A percentile compares a stretch with the other conserved stretches of the same genome.
These are phyloP conservation scores for Wickerhamiella australiensis DNA, from an alignment of 805 yeast species.

Conservation along the genomic window DNA sequence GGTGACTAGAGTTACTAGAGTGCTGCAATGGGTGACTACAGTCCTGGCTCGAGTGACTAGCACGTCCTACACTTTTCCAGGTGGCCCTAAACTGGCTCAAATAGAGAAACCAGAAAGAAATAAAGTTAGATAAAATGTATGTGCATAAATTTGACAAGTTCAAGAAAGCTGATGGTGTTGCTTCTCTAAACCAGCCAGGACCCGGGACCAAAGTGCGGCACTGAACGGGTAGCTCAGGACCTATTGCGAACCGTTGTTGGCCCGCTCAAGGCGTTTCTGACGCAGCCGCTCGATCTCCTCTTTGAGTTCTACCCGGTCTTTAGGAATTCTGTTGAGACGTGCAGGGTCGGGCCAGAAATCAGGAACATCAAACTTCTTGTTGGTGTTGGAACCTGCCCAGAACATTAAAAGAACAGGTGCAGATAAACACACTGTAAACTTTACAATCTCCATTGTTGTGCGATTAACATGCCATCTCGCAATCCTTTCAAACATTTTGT, in stretches of 20 bases:
- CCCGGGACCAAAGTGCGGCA: no score
- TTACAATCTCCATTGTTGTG: constrained; percentile 23
- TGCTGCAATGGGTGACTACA: no score
- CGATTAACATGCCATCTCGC: constrained; percentile 16
- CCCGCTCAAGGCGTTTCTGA: constrained; percentile 41
- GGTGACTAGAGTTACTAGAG: no score
- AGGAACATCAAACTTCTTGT: constrained; percentile 74
- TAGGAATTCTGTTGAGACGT: constrained; percentile 80
- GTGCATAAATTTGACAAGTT: neutral
- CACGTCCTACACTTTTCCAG: no score
- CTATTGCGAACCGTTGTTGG: neutral
- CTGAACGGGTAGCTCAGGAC: no score
- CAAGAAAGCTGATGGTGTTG: no score
- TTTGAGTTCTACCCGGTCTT: constrained; percentile 81
- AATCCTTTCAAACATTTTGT: constrained; percentile 9
- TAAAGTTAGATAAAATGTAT: no score
- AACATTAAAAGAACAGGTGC: constrained; percentile 89
- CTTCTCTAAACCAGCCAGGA: no score
- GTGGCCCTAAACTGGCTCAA: no score
- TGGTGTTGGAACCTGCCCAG: constrained; percentile 84
- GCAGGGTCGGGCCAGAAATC: constrained; percentile 98
- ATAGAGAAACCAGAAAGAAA: no score
- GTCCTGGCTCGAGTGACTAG: no score
- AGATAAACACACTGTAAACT: constrained; percentile 73
- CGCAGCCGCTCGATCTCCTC: constrained; percentile 84